Percentiles rank a stretch among this genome's conserved stretches.
Conservation (phyloP, 768 basidiomycete genomes). For the Suillus subaureus region DNA sequence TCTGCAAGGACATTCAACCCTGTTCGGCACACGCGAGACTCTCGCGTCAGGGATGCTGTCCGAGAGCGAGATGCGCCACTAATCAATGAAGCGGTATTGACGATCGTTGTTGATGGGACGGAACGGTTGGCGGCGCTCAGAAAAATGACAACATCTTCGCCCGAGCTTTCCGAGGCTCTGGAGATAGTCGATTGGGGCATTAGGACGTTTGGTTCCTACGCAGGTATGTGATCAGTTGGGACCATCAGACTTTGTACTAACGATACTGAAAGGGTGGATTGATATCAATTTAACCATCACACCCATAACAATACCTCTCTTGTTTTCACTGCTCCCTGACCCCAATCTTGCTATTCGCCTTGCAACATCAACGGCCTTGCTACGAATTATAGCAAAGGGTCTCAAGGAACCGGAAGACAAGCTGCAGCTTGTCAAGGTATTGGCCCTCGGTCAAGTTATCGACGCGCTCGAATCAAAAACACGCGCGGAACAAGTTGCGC, state of each 20-base stretch:
- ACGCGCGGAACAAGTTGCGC: conserved; percentile 60
- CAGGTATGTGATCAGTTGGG: conserved; percentile 61
- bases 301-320: conserved; percentile 79
- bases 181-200: conserved; percentile 95
- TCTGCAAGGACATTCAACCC: conserved; percentile 74
- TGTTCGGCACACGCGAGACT: conserved; percentile 79
- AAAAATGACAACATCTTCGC: conserved; percentile 49
- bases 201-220: conserved; percentile 89
- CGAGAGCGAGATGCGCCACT: conserved; percentile 85
- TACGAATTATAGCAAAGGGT: conserved; percentile 88
- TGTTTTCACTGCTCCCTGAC: conserved; percentile 83
- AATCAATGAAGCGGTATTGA: conserved; percentile 86
- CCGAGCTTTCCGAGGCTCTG: conserved; percentile 56
- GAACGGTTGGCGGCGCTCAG: conserved; percentile 57
- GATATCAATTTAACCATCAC: conserved; percentile 97
- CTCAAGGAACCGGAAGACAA: conserved; percentile 91
- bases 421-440: conserved; percentile 84
- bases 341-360: conserved; percentile 77
- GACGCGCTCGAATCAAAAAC: conserved; percentile 81
- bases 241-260: conserved; percentile 3
- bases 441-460: conserved; percentile 83
- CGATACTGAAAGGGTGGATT: conserved; percentile 79
- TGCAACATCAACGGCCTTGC: conserved; percentile 78
- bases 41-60: conserved; percentile 84
- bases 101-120: conserved; percentile 73